Base-by-base conservation (phyloP, 768 basidiomycete genomes). In the Psilocybe tampanensis region DNA sequence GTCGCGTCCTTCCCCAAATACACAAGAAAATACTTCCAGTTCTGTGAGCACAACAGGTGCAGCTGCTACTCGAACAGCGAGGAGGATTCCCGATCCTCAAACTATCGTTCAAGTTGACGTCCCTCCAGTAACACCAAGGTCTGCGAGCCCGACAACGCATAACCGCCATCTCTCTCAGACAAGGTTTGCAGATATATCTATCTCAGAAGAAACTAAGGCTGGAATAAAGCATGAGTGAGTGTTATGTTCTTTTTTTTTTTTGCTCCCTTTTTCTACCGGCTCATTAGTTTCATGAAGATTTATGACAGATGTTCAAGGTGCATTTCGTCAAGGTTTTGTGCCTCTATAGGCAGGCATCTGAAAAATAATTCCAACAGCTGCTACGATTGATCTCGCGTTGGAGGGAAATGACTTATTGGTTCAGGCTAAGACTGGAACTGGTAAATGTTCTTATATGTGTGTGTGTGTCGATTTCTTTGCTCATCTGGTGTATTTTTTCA, bases 341-440 rank as follows among this genome's bases (percentile, higher is more conserved):
- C n/a, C n/a, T n/a, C n/a, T n/a, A n/a, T n/a, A n/a, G n/a, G n/a
- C n/a, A n/a, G n/a, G n/a, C n/a, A n/a, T n/a, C n/a, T n/a, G n/a
- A n/a, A n/a, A n/a, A n/a, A n/a, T n/a, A n/a, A n/a, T n/a, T n/a
- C n/a, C n/a, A n/a, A n/a, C n/a, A 76, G 78, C 68, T 26, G 76
- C 77, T 21, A 81, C 80, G 2, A 66, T 81, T 2, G 69, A 60
- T 19, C 41, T 41, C 23, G 80, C 74, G 7, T 69, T 81, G n/a
- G 63, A 63, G 8, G 80, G 80, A 2, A 65, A 64, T 51, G 80
- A 81, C 63, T 71, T 81, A 3, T 69, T 82, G 17, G 81, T 81
- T 0, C 81, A 83, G 53, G 81, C 81, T 29, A 81, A 81, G 60
- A 86, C 84, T 1, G 85, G 85, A 26, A 88, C 87, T 12, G 86